Evolutionary conservation across 1,284 basidiomycete genomes (phyloP), one percentile per base, ranked within the genome.

Genomic region (Veloporphyrellus conicus): DNA sequence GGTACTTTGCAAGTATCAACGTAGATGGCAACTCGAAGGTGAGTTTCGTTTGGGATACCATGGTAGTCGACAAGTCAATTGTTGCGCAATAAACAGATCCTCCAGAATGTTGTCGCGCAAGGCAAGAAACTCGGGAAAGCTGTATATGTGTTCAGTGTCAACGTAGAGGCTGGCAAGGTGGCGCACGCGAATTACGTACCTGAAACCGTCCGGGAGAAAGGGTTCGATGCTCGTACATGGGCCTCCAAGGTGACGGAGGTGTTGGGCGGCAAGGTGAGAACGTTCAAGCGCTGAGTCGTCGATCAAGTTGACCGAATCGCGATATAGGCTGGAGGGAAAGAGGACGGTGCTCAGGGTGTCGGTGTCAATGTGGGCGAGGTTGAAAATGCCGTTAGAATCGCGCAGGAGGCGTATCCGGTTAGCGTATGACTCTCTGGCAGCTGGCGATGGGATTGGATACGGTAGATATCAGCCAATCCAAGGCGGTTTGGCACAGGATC

Each of bases 101-200:
- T 93, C 25, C 87, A 90, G 68, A 78, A 78, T 36, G 78, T 90
- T 19, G 78, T 87, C n/a, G 69, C 78, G 15, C 81, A 89, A 54
- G 85, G 82, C 32, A 92, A 85, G 71, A 85, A 89, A 62, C 74
- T 90, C 15, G 76, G 74, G 47, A 97, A 94, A 70, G 80, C 89
- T 4, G 77, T 90, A 19, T 99, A 97, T 69, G 80, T 96, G 20
- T 90, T 99, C 74, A 90, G 85, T 60, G 74, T 81, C 16, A 90
- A 95, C 59, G 47, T 61, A 2, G 78, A 80, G 50, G 75, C 73
- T 28, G 78, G 76, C 52, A 95, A 91, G 68, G 84, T 98, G 49
- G 83, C 87, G 2, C 94, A 98, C 65, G 84, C 86, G 48, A 98
- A 97, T 70, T 86, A 77, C 61, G 77, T 98, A 38, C 83, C 94